Evolutionary conservation across 2,329 filamentous ascomycete species (phyloP), one percentile per base, ranked within the genome.

Genomic region (Claviceps monticola): DNA sequence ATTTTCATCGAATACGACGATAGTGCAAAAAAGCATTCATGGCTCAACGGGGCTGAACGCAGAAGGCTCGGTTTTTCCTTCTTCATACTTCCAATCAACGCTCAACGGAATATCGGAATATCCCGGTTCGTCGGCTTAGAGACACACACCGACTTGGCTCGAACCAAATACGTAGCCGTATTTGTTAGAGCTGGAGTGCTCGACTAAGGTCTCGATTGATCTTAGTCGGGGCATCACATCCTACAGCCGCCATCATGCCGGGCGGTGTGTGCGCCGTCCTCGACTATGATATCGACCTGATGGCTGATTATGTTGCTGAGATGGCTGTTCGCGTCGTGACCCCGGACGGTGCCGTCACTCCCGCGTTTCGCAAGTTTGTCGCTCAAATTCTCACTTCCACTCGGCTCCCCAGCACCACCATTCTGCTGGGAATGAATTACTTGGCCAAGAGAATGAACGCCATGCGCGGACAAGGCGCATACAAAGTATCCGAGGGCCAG

Each of bases 231-330:
- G 67, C 58, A 54, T 49, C 56, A 55, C 42, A 41, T 39, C 34
- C 55, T 56, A 56, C 48, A 59, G 62, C 62, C 58, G 62, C 61
- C 72, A 80, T 70, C 62, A 82, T 82, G 78, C 73, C 78, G 57
- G 89, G 90, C 66, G 90, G 90, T 61, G 90, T 96, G 41, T 93
- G 90, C 61, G 88, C 88, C 62, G 86, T 94, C 71, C 80, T 96
- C 69, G 90, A 95, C 74, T 96, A 96, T 68, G 89, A 95, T 70
- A 91, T 95, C 81, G 88, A 95, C 66, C 76, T 86, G 68, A 96
- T 95, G 90, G 85, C 88, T 56, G 88, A 95, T 66, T 96, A 95
- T 69, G 89, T 95, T 65, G 84, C 88, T 56, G 87, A 95, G 65
- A 94, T 91, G 82, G 82, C 89, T 55, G 78, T 74, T 23, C 74